These are phyloP conservation scores for Fusarium zealandicum DNA, from an alignment of 2,329 filamentous ascomycete genomes.

Conservation along the genomic window DNA sequence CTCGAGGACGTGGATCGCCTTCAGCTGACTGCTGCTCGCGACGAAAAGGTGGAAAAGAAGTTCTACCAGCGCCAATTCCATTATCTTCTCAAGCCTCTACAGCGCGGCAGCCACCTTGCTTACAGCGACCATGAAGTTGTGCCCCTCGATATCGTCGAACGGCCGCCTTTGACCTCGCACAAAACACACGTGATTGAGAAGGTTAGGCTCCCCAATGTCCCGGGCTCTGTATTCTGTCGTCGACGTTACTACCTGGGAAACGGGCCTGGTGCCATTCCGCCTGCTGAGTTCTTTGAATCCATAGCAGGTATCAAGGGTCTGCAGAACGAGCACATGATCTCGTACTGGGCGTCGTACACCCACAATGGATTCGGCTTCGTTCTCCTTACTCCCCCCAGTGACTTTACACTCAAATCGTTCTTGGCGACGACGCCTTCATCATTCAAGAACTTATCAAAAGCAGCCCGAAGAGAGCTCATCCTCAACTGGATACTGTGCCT, in stretches of 20 bases:
- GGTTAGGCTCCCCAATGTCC: constrained; percentile 68
- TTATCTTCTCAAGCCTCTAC: constrained; percentile 71
- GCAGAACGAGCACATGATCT: constrained; percentile 73
- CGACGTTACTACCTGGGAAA: constrained; percentile 62
- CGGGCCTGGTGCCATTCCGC: constrained; percentile 52
- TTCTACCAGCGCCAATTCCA: constrained; percentile 76
- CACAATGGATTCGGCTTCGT: constrained; percentile 69
- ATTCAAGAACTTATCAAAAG: constrained; percentile 68
- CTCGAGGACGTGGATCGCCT: constrained; percentile 71
- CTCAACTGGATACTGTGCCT: constrained; percentile 81
- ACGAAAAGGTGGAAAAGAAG: constrained; percentile 69
- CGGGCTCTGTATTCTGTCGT: constrained; percentile 64
- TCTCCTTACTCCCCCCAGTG: constrained; percentile 70
- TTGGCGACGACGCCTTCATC: constrained; percentile 68
- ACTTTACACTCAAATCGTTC: constrained; percentile 72
- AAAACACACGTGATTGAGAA: constrained; percentile 57
- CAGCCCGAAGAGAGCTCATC: constrained; percentile 64
- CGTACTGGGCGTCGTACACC: constrained; percentile 74
- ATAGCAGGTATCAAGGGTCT: constrained; percentile 65
- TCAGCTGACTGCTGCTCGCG: constrained; percentile 63
- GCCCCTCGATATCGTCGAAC: constrained; percentile 72
- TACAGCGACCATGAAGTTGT: constrained; percentile 74
- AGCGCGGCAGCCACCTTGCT: constrained; percentile 65
- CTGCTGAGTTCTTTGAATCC: constrained; percentile 66
- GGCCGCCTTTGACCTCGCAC: constrained; percentile 53